phyloP scores from a whole-genome alignment of 1,284 basidiomycete genomes.

The Ganoderma leucocontextum region DNA sequence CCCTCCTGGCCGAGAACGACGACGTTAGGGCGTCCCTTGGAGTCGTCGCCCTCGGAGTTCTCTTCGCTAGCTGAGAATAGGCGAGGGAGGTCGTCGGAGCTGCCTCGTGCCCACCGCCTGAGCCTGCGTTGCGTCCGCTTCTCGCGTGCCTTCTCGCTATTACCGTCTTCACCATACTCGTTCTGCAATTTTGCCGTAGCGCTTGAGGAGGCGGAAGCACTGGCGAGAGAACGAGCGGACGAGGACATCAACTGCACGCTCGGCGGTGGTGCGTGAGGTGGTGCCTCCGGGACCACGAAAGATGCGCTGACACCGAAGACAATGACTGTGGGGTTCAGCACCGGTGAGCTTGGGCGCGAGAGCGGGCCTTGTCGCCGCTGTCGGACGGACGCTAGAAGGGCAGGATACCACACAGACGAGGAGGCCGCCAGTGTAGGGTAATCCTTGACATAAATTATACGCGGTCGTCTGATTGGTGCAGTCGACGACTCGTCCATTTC shows the following conservation, averaged over 20 bases:
- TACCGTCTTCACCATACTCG: conserved; percentile 72
- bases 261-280: conserved; percentile 36
- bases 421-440: conserved; percentile 78
- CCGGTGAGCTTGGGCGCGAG: conserved; percentile 61
- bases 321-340: conserved; percentile 77
- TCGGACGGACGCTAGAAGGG: conserved; percentile 78
- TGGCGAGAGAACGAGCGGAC: conserved; percentile 41
- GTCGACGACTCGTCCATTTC: conserved; percentile 35
- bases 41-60: conserved; percentile 43
- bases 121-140: conserved; percentile 71
- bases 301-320: conserved; percentile 86
- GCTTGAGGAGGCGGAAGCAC: conserved; percentile 19
- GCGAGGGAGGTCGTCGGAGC: conserved; percentile 67
- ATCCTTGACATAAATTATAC: conserved; percentile 87
- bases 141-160: conserved; percentile 71
- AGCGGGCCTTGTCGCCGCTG: conserved; percentile 72
- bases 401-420: conserved; percentile 81
- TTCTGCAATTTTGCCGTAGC: conserved; percentile 37
- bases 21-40: conserved; percentile 52
- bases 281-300: conserved; percentile 55
- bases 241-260: conserved; percentile 40
- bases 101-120: conserved; percentile 73
- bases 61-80: conserved; percentile 52
- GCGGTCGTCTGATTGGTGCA: conserved; percentile 53
- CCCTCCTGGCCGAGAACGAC: conserved; percentile 56